These are phyloP conservation scores for Penicillium lividum DNA, from an alignment of 495 filamentous ascomycete genomes.

Conservation along the genomic window DNA sequence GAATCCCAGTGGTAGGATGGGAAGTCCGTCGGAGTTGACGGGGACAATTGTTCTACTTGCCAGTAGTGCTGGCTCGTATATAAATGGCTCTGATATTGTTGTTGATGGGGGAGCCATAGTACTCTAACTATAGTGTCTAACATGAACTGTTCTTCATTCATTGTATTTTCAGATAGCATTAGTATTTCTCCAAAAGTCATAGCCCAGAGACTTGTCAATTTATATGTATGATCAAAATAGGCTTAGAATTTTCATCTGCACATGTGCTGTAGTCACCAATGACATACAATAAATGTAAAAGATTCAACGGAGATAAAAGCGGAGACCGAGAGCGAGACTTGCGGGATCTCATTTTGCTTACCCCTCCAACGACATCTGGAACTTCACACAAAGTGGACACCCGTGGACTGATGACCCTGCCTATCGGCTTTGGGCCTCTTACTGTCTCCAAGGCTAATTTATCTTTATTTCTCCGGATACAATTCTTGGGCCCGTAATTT, in stretches of 20 bases:
- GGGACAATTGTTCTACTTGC: constrained; percentile 76
- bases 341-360: background rate
- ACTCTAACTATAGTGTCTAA: constrained; percentile 2
- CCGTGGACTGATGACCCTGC: background rate
- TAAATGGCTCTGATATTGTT: constrained; percentile 77
- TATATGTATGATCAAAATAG: no score
- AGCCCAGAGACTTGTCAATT: no score
- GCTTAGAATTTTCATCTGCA: no score
- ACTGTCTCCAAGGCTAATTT: background rate
- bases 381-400: background rate
- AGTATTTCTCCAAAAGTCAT: no score
- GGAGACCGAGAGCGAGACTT: background rate
- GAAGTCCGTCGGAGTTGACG: constrained; percentile 74
- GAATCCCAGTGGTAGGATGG: constrained; percentile 74
- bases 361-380: background rate
- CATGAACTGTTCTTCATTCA: no score
- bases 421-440: background rate
- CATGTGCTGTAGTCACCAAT: no score
- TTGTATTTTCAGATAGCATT: no score
- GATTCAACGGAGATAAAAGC: constrained; percentile 7
- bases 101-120: constrained; percentile 38
- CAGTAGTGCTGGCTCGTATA: constrained; percentile 71
- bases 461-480: background rate
- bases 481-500: background rate
- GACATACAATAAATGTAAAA: background rate